These are phyloP conservation scores for Aspergillus cristatus DNA, from an alignment of 495 filamentous ascomycete genomes.

Conservation along the genomic window DNA sequence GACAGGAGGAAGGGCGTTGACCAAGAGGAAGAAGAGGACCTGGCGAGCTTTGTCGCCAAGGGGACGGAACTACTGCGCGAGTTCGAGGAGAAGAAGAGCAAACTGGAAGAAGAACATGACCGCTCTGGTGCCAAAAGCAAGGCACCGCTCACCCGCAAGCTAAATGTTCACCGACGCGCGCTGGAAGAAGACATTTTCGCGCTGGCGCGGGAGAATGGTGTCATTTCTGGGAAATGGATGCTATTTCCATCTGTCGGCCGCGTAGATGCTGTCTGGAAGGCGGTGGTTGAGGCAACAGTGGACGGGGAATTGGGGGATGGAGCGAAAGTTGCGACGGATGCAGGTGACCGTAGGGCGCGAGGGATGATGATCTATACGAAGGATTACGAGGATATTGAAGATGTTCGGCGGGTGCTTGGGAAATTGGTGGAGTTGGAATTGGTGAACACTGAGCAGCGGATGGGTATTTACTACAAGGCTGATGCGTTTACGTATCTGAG, in stretches of 20 bases:
- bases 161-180: conserved; percentile 39
- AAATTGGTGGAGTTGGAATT: conserved; percentile 52
- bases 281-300: conserved; percentile 52
- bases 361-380: conserved; percentile 71
- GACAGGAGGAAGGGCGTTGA: conserved; percentile 2
- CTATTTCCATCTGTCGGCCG: conserved; percentile 49
- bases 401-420: conserved; percentile 57
- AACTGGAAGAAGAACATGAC: conserved; percentile 30
- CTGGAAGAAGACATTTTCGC: conserved; percentile 46
- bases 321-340: conserved; percentile 60
- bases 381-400: conserved; percentile 58
- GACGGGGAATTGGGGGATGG: conserved; percentile 54
- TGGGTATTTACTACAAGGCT: conserved; percentile 68
- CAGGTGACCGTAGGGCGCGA: conserved; percentile 21
- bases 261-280: conserved; percentile 56
- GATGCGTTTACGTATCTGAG: conserved; percentile 70
- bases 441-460: conserved; percentile 30
- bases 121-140: conserved; percentile 25
- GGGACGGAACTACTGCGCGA: conserved; percentile 33
- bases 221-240: conserved; percentile 78
- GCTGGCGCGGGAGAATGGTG: conserved; percentile 44
- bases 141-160: conserved; percentile 35
- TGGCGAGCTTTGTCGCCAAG: conserved; percentile 33
- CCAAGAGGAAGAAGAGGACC: conserved; percentile 12
- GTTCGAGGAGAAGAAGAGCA: conserved; percentile 27